A percentile compares a stretch with the other conserved stretches of the same genome.
Evolutionary conservation across 169 alveolate species (phyloP).

Genomic region (Eimeria brunetti): DNA sequence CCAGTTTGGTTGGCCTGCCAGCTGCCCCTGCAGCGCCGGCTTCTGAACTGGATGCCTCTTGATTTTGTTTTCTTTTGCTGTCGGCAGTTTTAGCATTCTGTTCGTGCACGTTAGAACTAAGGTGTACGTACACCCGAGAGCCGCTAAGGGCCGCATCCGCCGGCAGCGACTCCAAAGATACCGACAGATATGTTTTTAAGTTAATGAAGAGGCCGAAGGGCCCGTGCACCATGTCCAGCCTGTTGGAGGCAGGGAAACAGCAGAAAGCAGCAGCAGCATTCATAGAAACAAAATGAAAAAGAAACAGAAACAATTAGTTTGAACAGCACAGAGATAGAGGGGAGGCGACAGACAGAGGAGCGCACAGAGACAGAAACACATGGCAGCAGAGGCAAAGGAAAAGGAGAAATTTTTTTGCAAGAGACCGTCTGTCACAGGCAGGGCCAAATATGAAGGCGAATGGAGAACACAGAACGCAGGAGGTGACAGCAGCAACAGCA

Average conservation of each 20-base stretch:
- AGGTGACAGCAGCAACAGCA: not conserved
- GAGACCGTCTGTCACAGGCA: not conserved
- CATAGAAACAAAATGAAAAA: not conserved
- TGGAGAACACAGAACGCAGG: not conserved
- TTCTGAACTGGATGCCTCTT: not conserved
- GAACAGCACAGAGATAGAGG: not conserved
- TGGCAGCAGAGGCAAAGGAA: not conserved
- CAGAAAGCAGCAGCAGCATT: not conserved
- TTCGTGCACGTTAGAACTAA: constrained; percentile 54
- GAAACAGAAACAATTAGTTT: not conserved
- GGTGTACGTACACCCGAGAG: constrained; percentile 66
- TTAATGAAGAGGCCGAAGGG: constrained; percentile 88
- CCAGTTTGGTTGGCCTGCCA: constrained; percentile 73
- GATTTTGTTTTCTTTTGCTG: not conserved
- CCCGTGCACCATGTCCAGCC: constrained; percentile 85
- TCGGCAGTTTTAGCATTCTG: constrained; percentile 25
- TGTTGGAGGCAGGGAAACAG: constrained; percentile 3
- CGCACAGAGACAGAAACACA: not conserved
- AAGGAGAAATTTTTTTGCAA: no score
- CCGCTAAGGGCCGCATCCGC: constrained; percentile 74
- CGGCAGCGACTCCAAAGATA: constrained; percentile 80
- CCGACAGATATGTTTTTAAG: constrained; percentile 85
- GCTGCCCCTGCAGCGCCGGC: not conserved
- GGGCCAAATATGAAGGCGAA: not conserved
- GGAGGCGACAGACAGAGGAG: not conserved